Base-by-base conservation (phyloP, 2,329 filamentous ascomycete species). In the Bipolaris oryzae region DNA sequence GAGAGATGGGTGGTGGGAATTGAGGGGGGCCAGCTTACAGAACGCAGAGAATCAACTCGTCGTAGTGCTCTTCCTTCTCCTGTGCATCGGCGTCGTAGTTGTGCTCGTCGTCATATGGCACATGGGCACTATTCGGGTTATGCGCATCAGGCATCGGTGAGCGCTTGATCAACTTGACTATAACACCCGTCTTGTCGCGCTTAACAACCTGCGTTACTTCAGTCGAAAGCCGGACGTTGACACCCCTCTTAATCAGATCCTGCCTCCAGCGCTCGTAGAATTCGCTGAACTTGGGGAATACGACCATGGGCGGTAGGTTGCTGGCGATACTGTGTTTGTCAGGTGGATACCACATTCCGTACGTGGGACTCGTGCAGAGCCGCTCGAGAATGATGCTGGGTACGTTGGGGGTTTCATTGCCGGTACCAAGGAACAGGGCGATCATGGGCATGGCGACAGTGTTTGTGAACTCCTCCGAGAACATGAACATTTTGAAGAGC, bases 381-480 rank as follows among this genome's bases (percentile, higher is more conserved):
- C 80, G 64, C 61, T 82, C 80, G 13, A 92, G 78, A 33, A 92
- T 86, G 21, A 88, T 87, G 39, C 83, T 84, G 0, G 89, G 86
- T 0, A 92, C 88, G 60, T 90, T 86, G 0, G 88, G 85, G 0
- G 89, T 89, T 65, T 90, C 87, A 63, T 92, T 92, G 1, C 89
- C 88, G 5, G 89, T 91, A 0, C 89, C 89, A 0, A 92, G 78
- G 69, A 92, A 91, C 1, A 92, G 78, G 0, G 89, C 89, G 31
- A 91, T 84, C 71, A 92, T 84, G 0, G 89, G 89, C 55, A 89
- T 81, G 0, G 89, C 86, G 74, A 92, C 87, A 34, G 85, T 86
- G 67, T 91, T 87, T 15, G 84, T 84, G 69, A 92, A 92, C 53
- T 89, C 87, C 9, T 84, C 81, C 53, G 81, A 87, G 75, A 92